A percentile compares a stretch with the other conserved stretches of the same genome.
Conservation (phyloP, 73 alveolate genomes). For the Uronychia setigera region DNA sequence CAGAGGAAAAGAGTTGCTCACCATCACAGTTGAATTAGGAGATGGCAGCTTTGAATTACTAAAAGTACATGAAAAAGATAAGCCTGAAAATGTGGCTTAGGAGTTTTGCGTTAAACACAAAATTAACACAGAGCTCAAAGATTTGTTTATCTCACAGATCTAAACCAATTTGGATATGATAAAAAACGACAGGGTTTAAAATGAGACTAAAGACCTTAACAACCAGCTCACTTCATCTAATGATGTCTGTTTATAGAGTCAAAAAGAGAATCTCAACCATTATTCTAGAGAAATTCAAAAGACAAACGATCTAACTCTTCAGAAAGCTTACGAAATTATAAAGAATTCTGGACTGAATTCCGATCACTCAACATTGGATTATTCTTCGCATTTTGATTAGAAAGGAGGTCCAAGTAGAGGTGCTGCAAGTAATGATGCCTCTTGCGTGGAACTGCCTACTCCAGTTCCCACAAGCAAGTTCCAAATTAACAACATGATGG, state of each 20-base stretch:
- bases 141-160: slow-evolving; percentile 39
- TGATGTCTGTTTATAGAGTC: background rate
- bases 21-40: slow-evolving; percentile 75
- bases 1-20: slow-evolving; percentile 50
- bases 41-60: slow-evolving; percentile 58
- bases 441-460: too few species aligned
- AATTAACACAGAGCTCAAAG: slow-evolving; percentile 33
- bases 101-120: slow-evolving; percentile 54
- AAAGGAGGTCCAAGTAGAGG: too few species aligned
- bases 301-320: background rate
- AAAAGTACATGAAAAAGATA: slow-evolving; percentile 53
- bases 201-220: too few species aligned
- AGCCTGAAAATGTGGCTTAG: slow-evolving; percentile 56
- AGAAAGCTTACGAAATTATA: background rate
- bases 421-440: too few species aligned
- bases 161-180: slow-evolving; percentile 32
- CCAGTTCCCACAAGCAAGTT: too few species aligned
- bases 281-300: background rate
- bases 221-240: too few species aligned
- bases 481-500: too few species aligned
- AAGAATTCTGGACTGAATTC: too few species aligned
- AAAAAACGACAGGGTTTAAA: background rate
- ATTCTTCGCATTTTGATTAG: too few species aligned
- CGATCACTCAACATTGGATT: too few species aligned
- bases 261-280: background rate